phyloP scores from a whole-genome alignment of 257 asterid species.

The Prunella vulgaris region DNA sequence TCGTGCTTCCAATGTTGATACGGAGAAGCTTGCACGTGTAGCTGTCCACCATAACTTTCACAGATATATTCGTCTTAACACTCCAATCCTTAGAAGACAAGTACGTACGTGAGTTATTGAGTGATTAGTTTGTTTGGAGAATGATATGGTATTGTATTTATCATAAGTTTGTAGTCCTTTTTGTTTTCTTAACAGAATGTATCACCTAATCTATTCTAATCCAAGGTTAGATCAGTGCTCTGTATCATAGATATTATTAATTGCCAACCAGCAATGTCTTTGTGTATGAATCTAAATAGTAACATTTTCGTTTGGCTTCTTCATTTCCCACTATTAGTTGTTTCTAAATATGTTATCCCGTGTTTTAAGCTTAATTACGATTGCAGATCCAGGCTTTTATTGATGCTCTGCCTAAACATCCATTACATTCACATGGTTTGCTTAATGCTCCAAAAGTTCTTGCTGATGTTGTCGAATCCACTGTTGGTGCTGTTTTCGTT shows the following conservation, averaged over 20 bases:
- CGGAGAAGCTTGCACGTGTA: slow-evolving; percentile 87
- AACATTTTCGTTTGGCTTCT: not conserved
- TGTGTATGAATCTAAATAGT: not conserved
- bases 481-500: slow-evolving; percentile 76
- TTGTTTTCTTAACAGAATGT: not conserved
- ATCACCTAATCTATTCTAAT: not conserved
- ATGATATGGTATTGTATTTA: not conserved
- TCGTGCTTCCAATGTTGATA: slow-evolving; percentile 91
- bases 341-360: not conserved
- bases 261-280: too few species aligned
- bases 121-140: not conserved
- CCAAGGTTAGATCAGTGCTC: not conserved
- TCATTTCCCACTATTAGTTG: not conserved
- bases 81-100: slow-evolving; percentile 38
- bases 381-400: slow-evolving; percentile 67
- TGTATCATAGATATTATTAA: not conserved
- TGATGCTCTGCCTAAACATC: slow-evolving; percentile 56
- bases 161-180: not conserved
- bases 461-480: slow-evolving; percentile 83
- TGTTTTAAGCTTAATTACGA: not conserved
- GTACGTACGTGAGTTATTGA: slow-evolving; percentile 29
- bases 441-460: slow-evolving; percentile 78
- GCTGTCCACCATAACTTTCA: slow-evolving; percentile 65
- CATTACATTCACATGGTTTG: slow-evolving; percentile 74
- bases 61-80: slow-evolving; percentile 49